Conservation (phyloP, 306 rosid genomes). For the Cucumis cinereus region DNA sequence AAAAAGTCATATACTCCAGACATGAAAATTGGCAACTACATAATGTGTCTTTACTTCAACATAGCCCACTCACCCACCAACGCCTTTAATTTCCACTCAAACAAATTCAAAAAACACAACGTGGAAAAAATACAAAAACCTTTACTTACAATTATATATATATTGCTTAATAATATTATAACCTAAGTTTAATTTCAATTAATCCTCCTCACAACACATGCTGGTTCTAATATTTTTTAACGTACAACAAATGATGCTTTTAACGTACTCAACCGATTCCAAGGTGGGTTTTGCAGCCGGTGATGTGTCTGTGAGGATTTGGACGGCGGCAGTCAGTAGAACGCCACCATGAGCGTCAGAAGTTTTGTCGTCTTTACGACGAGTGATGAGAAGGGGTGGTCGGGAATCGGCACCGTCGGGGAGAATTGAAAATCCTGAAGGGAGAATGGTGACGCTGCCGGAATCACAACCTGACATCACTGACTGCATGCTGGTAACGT, state of each 20-base stretch:
- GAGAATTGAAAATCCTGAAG: conserved; percentile 85
- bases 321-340: conserved; percentile 70
- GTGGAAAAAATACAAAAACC: neutral
- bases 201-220: conserved; percentile 85
- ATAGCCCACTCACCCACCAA: no score
- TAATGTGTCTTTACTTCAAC: no score
- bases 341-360: conserved; percentile 61
- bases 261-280: conserved; percentile 81
- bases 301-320: conserved; percentile 62
- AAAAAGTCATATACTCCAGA: no score
- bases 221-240: conserved; percentile 67
- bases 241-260: conserved; percentile 65
- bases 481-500: conserved; percentile 63
- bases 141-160: neutral
- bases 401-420: conserved; percentile 75
- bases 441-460: conserved; percentile 68
- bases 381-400: conserved; percentile 70
- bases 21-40: no score
- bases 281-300: conserved; percentile 67
- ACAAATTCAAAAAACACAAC: neutral
- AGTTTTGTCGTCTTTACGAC: conserved; percentile 45
- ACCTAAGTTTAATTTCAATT: neutral
- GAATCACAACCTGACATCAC: conserved; percentile 91
- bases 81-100: no score
- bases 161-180: no score